Conservation (phyloP, 305 asterid species). For the Solanum hybrid region DNA sequence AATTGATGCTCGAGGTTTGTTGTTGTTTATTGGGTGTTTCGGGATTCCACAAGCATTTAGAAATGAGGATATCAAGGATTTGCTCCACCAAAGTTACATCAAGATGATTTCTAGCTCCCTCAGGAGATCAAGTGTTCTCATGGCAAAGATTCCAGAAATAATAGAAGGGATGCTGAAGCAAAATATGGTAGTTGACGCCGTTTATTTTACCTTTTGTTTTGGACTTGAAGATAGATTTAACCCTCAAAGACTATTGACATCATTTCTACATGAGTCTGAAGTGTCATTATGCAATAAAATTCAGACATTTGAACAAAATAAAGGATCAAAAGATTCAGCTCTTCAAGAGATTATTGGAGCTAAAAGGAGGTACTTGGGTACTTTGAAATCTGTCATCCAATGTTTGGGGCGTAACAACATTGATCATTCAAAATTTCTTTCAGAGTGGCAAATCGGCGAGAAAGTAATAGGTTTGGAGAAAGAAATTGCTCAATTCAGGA, state of each 20-base stretch:
- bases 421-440: conserved; percentile 45
- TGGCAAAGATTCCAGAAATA: conserved; percentile 45
- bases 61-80: conserved; percentile 50
- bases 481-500: conserved; percentile 27
- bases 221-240: conserved; percentile 49
- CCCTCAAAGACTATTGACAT: conserved; percentile 38
- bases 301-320: conserved; percentile 29
- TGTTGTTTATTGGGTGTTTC: conserved; percentile 60
- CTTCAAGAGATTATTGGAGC: conserved; percentile 19
- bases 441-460: conserved; percentile 59
- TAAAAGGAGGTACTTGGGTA: conserved; percentile 45
- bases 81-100: conserved; percentile 41
- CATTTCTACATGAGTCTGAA: conserved; percentile 46
- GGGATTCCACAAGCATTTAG: conserved; percentile 45
- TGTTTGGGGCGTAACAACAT: conserved; percentile 55
- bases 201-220: conserved; percentile 43
- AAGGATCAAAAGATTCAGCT: conserved; percentile 17
- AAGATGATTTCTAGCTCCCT: conserved; percentile 45
- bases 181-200: conserved; percentile 32
- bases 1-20: conserved; percentile 78
- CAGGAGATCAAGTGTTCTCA: conserved; percentile 42
- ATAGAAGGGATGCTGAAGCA: conserved; percentile 45
- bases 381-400: conserved; percentile 35
- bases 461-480: conserved; percentile 42
- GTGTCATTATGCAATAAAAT: conserved; percentile 33